Base-by-base conservation (phyloP, 1,284 basidiomycete species). In the Bjerkandera adusta region DNA sequence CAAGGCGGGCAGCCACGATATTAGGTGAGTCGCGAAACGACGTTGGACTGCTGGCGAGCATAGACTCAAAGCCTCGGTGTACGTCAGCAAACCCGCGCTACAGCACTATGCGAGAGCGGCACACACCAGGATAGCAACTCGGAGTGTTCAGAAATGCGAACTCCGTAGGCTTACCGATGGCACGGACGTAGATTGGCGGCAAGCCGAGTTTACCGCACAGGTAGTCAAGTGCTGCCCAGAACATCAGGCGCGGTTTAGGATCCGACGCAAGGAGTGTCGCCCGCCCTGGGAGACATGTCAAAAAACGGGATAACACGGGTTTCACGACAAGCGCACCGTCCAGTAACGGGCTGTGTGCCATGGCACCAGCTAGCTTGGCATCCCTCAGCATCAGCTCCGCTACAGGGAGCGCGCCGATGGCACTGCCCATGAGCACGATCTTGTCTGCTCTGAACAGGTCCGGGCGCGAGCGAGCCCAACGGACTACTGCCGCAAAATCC, bases 351-450 rank as follows among this genome's bases (percentile, higher is more conserved):
- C 36, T 41, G 53, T 45, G 58, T 40, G 51, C 57, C 55, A 60
- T 60, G 2, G 36, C 59, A 13, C 58, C 59, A 6, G 58, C 58
- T 6, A 61, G 41, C 5, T 36, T 48, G 4, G 46, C 18, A 20
- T 61, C 57, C 12, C 55, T 37, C 20, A 57, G 22, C 4, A 48
- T 47, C 13, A 61, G 35, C 13, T 52, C 43, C 18, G 43, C 45
- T 13, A 56, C 50, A 27, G n/a, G 21, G 2, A 61, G 38, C 6
- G 54, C 59, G 34, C 57, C 53, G 36, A 57, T 11, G 8, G 59
- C 56, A 37, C 52, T 56, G 5, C 59, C 60, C 57, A 60, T 58
- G 3, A 60, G 44, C 4, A 60, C 57, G 30, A 62, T 56, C 36
- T 58, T 60, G 45, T 58, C 50, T 20, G 41, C 50, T 21, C 44